phyloP scores from a whole-genome alignment of 305 asterid genomes.

The Coffea humblotiana region DNA sequence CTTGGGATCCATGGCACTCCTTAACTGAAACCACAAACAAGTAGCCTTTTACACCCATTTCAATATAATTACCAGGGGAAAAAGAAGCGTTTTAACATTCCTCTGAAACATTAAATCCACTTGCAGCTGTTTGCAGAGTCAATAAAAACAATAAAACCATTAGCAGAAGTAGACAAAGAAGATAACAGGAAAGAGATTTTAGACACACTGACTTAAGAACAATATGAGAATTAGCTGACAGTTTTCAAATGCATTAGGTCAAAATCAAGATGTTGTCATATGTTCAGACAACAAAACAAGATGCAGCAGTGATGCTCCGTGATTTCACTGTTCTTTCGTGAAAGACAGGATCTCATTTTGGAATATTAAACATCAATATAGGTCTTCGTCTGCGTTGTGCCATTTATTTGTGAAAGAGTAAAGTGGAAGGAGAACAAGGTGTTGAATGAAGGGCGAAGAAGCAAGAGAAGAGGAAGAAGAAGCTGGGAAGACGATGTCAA shows the following conservation, averaged over 20 bases:
- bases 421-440: not conserved
- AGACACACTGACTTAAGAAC: not conserved
- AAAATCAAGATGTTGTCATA: too few relatives aligned
- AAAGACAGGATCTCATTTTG: too few relatives aligned
- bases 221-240: not conserved
- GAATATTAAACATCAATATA: not conserved
- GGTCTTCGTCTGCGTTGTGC: not conserved
- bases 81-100: not conserved
- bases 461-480: too few relatives aligned
- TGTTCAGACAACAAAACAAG: too few relatives aligned
- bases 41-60: not conserved
- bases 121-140: not conserved
- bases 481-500: not conserved
- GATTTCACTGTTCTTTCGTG: too few relatives aligned
- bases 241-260: not conserved
- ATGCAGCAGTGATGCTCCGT: too few relatives aligned
- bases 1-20: conserved; percentile 73
- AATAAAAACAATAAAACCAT: not conserved
- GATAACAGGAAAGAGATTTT: not conserved
- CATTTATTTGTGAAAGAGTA: not conserved
- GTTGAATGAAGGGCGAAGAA: not conserved
- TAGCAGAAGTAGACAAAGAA: not conserved
- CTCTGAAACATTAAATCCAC: not conserved
- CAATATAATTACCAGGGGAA: not conserved
- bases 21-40: conserved; percentile 43